A percentile compares a stretch with the other conserved stretches of the same genome.
Conservation (phyloP, 23 red algal species). For the Gracilaria domingensis region DNA sequence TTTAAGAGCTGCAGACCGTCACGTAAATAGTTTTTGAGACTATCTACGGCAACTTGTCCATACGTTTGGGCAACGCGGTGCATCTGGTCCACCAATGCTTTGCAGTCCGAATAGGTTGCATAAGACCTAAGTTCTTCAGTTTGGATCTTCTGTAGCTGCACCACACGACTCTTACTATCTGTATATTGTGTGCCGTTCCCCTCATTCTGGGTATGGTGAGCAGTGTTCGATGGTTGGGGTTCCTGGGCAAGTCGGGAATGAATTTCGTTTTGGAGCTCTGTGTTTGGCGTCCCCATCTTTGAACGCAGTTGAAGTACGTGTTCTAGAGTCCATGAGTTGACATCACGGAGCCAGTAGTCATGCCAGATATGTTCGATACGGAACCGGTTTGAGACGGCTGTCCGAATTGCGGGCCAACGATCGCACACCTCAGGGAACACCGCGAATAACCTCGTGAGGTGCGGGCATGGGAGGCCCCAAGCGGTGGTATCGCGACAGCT, state of each 20-base stretch:
- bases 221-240: background rate
- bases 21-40: background rate
- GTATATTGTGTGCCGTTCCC: too few species aligned
- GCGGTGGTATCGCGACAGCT: background rate
- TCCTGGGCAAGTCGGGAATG: background rate
- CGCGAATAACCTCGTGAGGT: background rate
- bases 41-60: background rate
- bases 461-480: background rate
- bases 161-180: too few species aligned
- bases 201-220: too few species aligned
- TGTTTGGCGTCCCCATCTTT: too few species aligned
- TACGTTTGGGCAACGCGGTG: background rate
- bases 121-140: background rate
- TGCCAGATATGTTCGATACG: background rate
- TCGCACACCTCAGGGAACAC: background rate
- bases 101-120: background rate
- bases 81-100: background rate
- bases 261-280: background rate
- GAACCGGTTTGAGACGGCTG: background rate
- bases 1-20: too few species aligned
- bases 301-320: background rate
- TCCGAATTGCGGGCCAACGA: background rate
- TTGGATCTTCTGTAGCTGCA: background rate
- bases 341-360: background rate
- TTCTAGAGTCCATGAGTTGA: background rate